Percentiles rank a stretch among this genome's conserved stretches.
phyloP scores from a whole-genome alignment of 352 stramenopile species.

The Paralagenidium karlingii region DNA sequence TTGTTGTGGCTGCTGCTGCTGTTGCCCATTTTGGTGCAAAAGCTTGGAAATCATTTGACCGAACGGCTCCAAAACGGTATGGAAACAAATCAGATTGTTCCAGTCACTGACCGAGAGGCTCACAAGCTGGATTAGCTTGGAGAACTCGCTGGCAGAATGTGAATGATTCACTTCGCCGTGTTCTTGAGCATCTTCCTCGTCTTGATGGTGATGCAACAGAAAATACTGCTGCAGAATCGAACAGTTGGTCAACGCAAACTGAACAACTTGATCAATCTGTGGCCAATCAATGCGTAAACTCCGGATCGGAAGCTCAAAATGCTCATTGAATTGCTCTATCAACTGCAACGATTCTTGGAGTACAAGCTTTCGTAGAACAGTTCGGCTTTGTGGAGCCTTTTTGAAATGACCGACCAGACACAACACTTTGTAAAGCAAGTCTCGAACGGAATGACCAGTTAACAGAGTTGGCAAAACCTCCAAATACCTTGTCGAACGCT shows the following conservation, averaged over 20 bases:
- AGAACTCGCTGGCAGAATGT: slow-evolving; percentile 46
- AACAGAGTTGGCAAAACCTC: slow-evolving; percentile 44
- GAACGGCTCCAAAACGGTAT: slow-evolving; percentile 53
- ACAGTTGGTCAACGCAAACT: too few relatives aligned
- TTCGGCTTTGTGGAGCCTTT: slow-evolving; percentile 24
- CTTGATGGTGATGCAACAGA: slow-evolving; percentile 39
- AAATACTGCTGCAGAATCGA: slow-evolving; percentile 47
- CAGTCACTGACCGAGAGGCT: slow-evolving; percentile 59
- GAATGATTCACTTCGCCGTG: too few relatives aligned
- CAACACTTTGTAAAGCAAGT: slow-evolving; percentile 51
- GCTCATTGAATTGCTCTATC: too few relatives aligned
- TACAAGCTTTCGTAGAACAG: slow-evolving; percentile 27
- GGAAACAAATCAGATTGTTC: too few relatives aligned
- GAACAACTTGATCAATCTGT: too few relatives aligned
- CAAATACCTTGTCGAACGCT: slow-evolving; percentile 23
- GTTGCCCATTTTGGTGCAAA: too few relatives aligned
- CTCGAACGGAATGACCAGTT: slow-evolving; percentile 48
- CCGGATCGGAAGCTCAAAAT: too few relatives aligned
- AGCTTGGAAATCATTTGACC: slow-evolving; percentile 42
- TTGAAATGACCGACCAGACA: slow-evolving; percentile 60
- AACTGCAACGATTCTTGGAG: slow-evolving; percentile 35
- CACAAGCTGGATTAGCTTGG: slow-evolving; percentile 53
- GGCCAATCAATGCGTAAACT: too few relatives aligned
- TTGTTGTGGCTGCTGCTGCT: too few relatives aligned
- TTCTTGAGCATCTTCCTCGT: too few relatives aligned